These are phyloP conservation scores for Ramalina intermedia DNA, from an alignment of 495 filamentous ascomycete species.

Conservation along the genomic window DNA sequence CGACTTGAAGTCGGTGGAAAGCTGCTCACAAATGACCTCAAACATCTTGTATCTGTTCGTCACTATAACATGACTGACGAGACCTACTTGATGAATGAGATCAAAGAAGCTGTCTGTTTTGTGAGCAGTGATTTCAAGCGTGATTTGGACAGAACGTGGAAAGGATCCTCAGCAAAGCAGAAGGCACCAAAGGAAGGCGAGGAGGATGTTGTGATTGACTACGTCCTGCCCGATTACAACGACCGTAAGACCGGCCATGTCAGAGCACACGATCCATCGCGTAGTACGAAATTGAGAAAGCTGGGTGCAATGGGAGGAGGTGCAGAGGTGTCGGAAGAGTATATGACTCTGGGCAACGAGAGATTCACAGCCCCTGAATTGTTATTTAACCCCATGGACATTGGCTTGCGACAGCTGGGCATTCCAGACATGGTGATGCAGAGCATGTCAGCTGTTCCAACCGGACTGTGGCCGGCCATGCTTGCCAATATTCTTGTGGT, in stretches of 20 bases:
- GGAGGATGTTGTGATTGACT: slow-evolving; percentile 77
- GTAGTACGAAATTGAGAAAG: slow-evolving; percentile 47
- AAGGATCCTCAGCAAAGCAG: slow-evolving; percentile 34
- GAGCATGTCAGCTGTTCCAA: slow-evolving; percentile 58
- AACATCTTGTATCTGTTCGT: slow-evolving; percentile 74
- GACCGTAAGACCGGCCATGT: slow-evolving; percentile 54
- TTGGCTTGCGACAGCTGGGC: slow-evolving; percentile 77
- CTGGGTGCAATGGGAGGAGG: slow-evolving; percentile 33
- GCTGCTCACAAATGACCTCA: slow-evolving; percentile 86
- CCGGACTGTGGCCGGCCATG: slow-evolving; percentile 61
- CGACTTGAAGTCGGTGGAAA: slow-evolving; percentile 87
- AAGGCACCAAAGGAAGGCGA: slow-evolving; percentile 23
- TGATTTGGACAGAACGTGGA: slow-evolving; percentile 77
- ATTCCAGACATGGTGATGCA: slow-evolving; percentile 71
- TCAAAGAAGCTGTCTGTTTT: slow-evolving; percentile 84
- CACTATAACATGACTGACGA: slow-evolving; percentile 94
- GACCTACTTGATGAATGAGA: slow-evolving; percentile 79
- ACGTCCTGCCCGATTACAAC: slow-evolving; percentile 86
- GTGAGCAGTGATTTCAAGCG: slow-evolving; percentile 61
- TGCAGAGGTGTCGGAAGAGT: slow-evolving; percentile 55
- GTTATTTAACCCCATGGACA: slow-evolving; percentile 71
- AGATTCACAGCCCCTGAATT: slow-evolving; percentile 84
- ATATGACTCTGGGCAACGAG: slow-evolving; percentile 79
- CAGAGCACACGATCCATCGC: slow-evolving; percentile 56
- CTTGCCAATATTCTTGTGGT: slow-evolving; percentile 80